A percentile compares a stretch with the other conserved stretches of the same genome.
These are phyloP conservation scores for Gliomastix tumulicola DNA, from an alignment of 2,329 filamentous ascomycete genomes.

Conservation along the genomic window DNA sequence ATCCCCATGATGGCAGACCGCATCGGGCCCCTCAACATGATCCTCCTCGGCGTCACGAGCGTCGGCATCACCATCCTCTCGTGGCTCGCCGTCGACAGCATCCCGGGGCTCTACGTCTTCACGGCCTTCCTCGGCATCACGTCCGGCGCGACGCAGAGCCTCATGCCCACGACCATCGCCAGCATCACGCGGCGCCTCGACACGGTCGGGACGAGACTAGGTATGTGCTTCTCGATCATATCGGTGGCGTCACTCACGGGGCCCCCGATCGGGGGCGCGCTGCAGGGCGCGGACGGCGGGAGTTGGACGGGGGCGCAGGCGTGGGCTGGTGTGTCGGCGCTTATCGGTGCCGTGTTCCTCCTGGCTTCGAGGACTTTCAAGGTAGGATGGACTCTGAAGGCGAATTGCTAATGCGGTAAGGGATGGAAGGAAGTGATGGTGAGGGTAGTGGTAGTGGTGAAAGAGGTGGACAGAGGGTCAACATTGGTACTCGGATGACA, in stretches of 20 bases:
- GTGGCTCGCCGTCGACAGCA: constrained; percentile 26
- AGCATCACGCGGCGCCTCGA: constrained; percentile 29
- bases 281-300: background rate
- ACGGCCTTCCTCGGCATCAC: constrained; percentile 18
- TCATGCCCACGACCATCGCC: constrained; percentile 28
- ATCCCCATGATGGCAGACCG: constrained; percentile 26
- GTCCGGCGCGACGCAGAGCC: constrained; percentile 28
- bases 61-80: constrained; percentile 21
- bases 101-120: constrained; percentile 26
- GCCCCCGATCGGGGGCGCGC: constrained; percentile 27
- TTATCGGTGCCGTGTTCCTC: background rate
- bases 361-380: constrained; percentile 5
- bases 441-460: too few species aligned
- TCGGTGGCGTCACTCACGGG: constrained; percentile 29
- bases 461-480: too few species aligned
- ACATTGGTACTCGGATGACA: too few species aligned
- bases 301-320: background rate
- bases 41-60: constrained; percentile 24
- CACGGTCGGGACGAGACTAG: constrained; percentile 28
- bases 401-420: too few species aligned
- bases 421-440: too few species aligned
- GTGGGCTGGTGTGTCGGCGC: background rate
- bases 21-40: constrained; percentile 28
- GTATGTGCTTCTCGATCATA: constrained; percentile 31
- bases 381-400: too few species aligned